Evolutionary conservation across 2,329 filamentous ascomycete genomes (phyloP), one percentile per base, ranked within the genome.

Genomic region (Cordyceps javanica): DNA sequence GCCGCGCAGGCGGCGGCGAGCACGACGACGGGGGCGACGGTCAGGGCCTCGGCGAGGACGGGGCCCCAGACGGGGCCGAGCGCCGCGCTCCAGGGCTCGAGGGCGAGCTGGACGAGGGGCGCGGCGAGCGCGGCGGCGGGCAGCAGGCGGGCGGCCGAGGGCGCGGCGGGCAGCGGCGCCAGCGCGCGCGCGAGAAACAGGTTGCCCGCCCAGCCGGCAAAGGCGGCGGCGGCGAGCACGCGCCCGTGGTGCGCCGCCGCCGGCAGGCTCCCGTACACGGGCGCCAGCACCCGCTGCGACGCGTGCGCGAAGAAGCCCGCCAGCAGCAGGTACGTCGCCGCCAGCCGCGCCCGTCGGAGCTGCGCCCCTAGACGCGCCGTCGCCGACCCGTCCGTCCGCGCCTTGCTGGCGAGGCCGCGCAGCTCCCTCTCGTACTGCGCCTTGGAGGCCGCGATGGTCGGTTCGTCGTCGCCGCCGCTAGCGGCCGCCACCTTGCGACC

Each of bases 191-290:
- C 74, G 38, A 89, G 67, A 13, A 79, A 74, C 49, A 86, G 69
- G 67, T 89, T 89, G 26, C 81, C 78, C 9, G 89, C 80, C 82
- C 90, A 90, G 34, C 90, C 91, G 16, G 85, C 70, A 61, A 91
- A 86, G 60, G 85, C 83, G 28, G 83, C 85, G 3, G 82, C 75
- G 64, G 85, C 85, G 61, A 91, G 75, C 60, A 85, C 79, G 67
- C 82, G 81, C 53, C 79, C 74, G 69, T 97, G 93, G 70, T 87
- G 88, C 62, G 87, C 77, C 1, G 83, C 81, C 1, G 91, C 79
- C 1, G 93, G 89, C 38, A 96, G 89, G 16, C 87, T 85, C 54
- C 94, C 94, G 72, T 95, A 97, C 11, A 95, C 88, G 2, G 94
- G 94, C 21, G 91, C 89, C 34, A 97, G 78, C 39, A 83, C 86